These are phyloP conservation scores for Populus nigra DNA, from an alignment of 345 rosid genomes.

Conservation along the genomic window DNA sequence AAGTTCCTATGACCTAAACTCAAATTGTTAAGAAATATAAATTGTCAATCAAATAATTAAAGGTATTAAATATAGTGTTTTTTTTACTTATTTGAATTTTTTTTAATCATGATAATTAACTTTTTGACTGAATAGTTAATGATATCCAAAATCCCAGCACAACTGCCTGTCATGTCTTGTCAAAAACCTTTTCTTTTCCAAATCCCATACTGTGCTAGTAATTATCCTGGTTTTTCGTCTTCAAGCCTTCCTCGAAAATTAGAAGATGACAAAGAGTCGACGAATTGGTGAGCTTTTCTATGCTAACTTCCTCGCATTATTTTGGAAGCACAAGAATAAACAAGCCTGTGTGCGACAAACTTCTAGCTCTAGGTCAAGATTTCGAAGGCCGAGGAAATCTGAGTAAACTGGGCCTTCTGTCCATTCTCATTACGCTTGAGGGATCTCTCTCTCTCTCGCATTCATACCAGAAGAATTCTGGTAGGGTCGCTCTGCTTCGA, in stretches of 20 bases:
- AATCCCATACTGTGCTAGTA: not conserved
- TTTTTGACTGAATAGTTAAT: too few species aligned
- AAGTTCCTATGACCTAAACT: too few species aligned
- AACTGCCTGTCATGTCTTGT: too few species aligned
- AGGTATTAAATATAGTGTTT: too few species aligned
- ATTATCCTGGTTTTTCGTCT: not conserved
- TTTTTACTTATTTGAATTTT: too few species aligned
- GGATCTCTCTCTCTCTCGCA: not conserved
- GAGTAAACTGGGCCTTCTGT: not conserved
- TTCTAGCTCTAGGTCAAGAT: not conserved
- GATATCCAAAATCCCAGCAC: too few species aligned
- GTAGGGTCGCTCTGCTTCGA: conserved; percentile 4
- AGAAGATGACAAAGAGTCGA: not conserved
- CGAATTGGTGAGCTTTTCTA: not conserved
- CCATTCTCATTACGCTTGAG: not conserved
- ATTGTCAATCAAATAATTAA: too few species aligned
- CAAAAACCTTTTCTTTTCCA: too few species aligned
- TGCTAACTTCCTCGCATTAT: not conserved
- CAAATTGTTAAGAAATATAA: too few species aligned
- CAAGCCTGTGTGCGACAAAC: not conserved
- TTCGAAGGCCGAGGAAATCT: not conserved
- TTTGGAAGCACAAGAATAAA: not conserved
- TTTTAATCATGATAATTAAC: too few species aligned
- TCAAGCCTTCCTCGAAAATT: not conserved
- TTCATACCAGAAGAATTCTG: conserved; percentile 27